Evolutionary conservation across 768 basidiomycete species (phyloP), one percentile per base, ranked within the genome.

Genomic region (Neoboletus magnificus): DNA sequence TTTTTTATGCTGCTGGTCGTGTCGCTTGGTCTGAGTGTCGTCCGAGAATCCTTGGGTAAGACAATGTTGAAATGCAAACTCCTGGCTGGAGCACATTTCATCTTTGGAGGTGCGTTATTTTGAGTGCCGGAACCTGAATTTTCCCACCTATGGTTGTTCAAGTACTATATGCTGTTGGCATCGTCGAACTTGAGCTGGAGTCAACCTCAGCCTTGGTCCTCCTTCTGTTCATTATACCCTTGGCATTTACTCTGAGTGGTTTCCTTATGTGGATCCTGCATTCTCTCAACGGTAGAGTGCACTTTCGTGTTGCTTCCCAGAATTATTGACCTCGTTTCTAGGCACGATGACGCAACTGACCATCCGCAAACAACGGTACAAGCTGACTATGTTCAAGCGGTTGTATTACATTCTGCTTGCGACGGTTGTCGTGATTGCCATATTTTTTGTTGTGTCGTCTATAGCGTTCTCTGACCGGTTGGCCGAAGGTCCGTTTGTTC

Each of bases 181-280:
- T 96, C 39, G 96, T 97, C 41, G 86, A 94, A 69, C 82, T 99
- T 27, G 85, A 93, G 62, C 78, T 98, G 33, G 94, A 98, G 70
- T 90, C 89, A 22, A 93, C 93, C 0, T 92, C 93, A 9, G 88
- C 90, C 0, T 75, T 96, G 51, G 70, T 92, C 48, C 80, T 97
- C 27, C 76, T 99, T 57, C 68, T 97, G 62, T 93, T 98, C 68
- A 90, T 98, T 58, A 86, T 98, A 56, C 97, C 97, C 6, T 78
- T 99, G 47, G 91, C 96, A 1, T 89, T 98, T 73, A 94, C 93
- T 1, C 79, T 99, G n/a, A 96, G 93, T 54, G 87, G 87, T 1
- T 99, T 98, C 78, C 80, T 99, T 25, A 79, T 96, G 60, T 98
- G 96, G 96, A 98, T 96, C 49, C 83, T 96, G 75, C 88, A 94